A percentile compares a stretch with the other conserved stretches of the same genome.
phyloP scores from a whole-genome alignment of 139 green algal genomes.

The Diplosphaera chodatii region DNA sequence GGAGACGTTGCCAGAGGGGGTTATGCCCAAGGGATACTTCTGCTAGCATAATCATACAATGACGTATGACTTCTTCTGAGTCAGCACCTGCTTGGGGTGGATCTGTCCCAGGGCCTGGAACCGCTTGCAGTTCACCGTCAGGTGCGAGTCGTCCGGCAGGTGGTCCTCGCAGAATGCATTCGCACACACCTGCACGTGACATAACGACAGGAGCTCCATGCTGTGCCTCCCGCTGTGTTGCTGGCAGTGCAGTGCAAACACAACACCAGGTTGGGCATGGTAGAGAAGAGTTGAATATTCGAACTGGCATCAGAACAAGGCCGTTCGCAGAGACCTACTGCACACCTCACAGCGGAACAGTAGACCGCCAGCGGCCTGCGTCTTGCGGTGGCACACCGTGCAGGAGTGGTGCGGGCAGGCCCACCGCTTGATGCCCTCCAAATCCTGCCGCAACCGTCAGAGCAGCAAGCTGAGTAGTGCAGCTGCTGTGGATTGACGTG shows the following conservation, averaged over 20 bases:
- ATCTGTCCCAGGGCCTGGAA: slow-evolving; percentile 24
- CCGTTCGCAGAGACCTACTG: background rate
- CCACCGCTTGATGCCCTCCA: slow-evolving; percentile 12
- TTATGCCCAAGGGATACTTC: no score
- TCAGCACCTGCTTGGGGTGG: background rate
- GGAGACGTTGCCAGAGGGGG: no score
- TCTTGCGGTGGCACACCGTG: slow-evolving; percentile 30
- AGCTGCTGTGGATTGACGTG: no score
- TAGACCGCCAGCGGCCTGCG: slow-evolving; percentile 39
- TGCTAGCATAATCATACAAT: no score
- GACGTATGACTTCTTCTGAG: background rate
- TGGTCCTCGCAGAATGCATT: slow-evolving; percentile 57
- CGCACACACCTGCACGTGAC: slow-evolving; percentile 30
- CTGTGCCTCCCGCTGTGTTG: no score
- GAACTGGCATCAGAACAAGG: no score
- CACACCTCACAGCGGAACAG: slow-evolving; percentile 44
- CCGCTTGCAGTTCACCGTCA: slow-evolving; percentile 33
- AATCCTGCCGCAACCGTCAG: background rate
- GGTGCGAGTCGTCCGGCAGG: slow-evolving; percentile 34
- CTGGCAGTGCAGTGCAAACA: no score
- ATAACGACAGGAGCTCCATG: no score
- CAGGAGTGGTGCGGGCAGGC: slow-evolving; percentile 52
- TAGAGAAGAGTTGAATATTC: no score
- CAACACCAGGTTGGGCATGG: no score
- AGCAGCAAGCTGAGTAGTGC: no score